A percentile compares a stretch with the other conserved stretches of the same genome.
Evolutionary conservation across 2,329 filamentous ascomycete species (phyloP).

Genomic region (Metarhizium sp.): DNA sequence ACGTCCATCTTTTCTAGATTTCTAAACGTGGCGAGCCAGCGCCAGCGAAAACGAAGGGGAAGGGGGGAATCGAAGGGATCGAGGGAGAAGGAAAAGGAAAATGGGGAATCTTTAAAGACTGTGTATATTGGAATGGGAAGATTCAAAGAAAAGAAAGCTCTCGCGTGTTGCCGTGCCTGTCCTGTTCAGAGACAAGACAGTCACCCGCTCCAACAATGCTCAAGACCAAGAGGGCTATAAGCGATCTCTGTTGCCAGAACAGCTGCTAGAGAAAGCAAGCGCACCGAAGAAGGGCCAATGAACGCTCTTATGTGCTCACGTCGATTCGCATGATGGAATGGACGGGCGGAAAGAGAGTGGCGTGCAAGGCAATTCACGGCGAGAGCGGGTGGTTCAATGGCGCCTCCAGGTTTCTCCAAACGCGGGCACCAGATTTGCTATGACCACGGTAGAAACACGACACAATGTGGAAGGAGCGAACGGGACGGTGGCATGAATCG

Average conservation of each 20-base stretch:
- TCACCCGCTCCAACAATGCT: not conserved
- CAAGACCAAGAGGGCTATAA: not conserved
- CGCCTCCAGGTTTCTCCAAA: not conserved
- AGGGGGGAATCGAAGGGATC: not conserved
- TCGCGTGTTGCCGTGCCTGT: not conserved
- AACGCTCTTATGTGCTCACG: not conserved
- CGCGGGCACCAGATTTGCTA: not conserved
- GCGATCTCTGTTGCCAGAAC: too few species aligned
- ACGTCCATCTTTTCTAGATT: conserved; percentile 21
- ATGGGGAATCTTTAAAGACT: not conserved
- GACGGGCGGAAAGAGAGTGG: not conserved
- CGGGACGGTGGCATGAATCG: not conserved
- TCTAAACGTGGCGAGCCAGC: conserved; percentile 9
- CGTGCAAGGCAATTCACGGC: not conserved
- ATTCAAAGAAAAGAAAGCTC: not conserved
- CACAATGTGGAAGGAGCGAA: not conserved
- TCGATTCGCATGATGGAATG: conserved; percentile 3
- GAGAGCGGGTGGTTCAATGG: not conserved
- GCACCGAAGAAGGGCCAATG: not conserved
- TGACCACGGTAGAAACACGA: not conserved
- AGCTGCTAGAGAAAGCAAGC: not conserved
- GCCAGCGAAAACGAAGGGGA: conserved; percentile 4
- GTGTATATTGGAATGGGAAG: not conserved
- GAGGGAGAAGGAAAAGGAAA: not conserved
- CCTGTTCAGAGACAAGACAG: not conserved